Evolutionary conservation across 441 rosid species (phyloP).

Genomic region (Aquilaria agallochum): DNA sequence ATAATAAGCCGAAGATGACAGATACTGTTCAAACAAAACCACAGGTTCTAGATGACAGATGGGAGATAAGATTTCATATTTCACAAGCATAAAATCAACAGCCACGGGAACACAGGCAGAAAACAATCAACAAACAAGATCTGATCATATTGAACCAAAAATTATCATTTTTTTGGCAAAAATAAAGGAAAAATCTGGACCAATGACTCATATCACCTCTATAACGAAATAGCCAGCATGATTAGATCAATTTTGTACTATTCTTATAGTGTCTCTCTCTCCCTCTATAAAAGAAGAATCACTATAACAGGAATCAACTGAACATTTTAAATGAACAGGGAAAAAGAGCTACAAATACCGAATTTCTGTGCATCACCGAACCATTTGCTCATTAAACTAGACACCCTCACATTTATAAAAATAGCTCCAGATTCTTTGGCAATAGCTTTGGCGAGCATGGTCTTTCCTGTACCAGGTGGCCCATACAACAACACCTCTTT

Average conservation of each 20-base stretch:
- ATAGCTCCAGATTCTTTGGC: slow-evolving; percentile 96
- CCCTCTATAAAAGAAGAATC: background rate
- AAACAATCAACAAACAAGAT: no score
- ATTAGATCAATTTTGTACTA: no score
- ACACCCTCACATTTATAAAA: slow-evolving; percentile 80
- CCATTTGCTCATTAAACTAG: slow-evolving; percentile 98
- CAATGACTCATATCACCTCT: no score
- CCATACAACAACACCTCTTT: slow-evolving; percentile 94
- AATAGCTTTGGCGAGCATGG: slow-evolving; percentile 98
- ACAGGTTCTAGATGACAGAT: no score
- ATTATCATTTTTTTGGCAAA: background rate
- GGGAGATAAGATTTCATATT: no score
- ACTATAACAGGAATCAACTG: background rate
- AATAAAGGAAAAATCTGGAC: background rate
- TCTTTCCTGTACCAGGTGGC: slow-evolving; percentile 98
- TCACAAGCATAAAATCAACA: no score
- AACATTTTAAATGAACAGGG: background rate
- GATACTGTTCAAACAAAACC: no score
- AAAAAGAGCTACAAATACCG: slow-evolving; percentile 40
- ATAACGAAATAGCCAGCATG: no score
- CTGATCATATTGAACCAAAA: no score
- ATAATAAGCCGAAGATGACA: no score
- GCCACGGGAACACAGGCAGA: no score
- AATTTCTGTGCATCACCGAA: slow-evolving; percentile 99
- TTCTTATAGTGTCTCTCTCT: no score